phyloP scores from a whole-genome alignment of 2,329 filamentous ascomycete genomes.

The Aspergillus fumigatiaffinis region DNA sequence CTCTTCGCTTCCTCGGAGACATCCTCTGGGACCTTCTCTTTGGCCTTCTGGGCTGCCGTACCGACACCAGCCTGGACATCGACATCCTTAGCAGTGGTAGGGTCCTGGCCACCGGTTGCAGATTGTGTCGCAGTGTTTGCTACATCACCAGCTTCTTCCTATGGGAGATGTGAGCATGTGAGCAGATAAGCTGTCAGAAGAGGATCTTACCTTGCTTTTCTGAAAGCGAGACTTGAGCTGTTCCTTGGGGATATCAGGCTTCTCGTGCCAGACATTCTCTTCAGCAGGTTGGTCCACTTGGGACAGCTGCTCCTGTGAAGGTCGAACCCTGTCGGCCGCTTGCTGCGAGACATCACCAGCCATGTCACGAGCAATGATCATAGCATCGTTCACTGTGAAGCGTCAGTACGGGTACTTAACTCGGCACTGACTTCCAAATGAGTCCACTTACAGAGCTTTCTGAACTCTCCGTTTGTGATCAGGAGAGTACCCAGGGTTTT shows the following conservation, averaged over 20 bases:
- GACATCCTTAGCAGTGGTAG: slow-evolving; percentile 50
- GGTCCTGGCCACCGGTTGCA: slow-evolving; percentile 47
- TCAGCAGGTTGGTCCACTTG: slow-evolving; percentile 80
- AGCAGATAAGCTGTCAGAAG: slow-evolving; percentile 6
- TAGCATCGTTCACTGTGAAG: slow-evolving; percentile 67
- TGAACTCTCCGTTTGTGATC: slow-evolving; percentile 94
- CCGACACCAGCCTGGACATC: slow-evolving; percentile 44
- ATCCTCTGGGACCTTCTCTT: slow-evolving; percentile 59
- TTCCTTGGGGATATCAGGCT: slow-evolving; percentile 68
- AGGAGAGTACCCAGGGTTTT: slow-evolving; percentile 83
- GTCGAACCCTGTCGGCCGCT: slow-evolving; percentile 70
- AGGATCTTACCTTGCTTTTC: slow-evolving; percentile 47
- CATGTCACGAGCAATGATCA: slow-evolving; percentile 80
- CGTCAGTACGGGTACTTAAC: slow-evolving; percentile 9
- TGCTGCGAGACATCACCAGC: slow-evolving; percentile 83
- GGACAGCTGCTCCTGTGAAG: slow-evolving; percentile 68
- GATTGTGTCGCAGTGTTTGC: slow-evolving; percentile 51
- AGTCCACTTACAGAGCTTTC: slow-evolving; percentile 69
- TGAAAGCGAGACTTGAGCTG: slow-evolving; percentile 62
- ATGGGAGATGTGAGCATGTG: background rate
- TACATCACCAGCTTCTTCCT: slow-evolving; percentile 52
- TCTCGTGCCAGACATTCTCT: slow-evolving; percentile 92
- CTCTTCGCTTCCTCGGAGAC: slow-evolving; percentile 57
- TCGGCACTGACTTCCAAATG: slow-evolving; percentile 9
- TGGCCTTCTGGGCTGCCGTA: slow-evolving; percentile 30